These are phyloP conservation scores for Carallia pectinifolia DNA, from an alignment of 345 rosid species.

Conservation along the genomic window DNA sequence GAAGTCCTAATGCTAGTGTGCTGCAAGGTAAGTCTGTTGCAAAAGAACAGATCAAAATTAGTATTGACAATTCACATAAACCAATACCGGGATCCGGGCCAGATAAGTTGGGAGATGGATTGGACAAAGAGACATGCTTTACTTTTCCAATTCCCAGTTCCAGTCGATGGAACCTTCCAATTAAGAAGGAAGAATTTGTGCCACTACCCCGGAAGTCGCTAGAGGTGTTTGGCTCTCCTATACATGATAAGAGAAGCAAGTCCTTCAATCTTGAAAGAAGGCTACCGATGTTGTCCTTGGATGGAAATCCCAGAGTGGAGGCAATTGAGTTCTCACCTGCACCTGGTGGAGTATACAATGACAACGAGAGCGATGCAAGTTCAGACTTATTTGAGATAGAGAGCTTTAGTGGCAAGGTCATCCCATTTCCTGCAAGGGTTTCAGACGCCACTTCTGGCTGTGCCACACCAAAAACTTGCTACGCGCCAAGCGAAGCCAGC, in stretches of 20 bases:
- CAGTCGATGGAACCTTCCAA: slow-evolving; percentile 15
- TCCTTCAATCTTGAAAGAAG: slow-evolving; percentile 38
- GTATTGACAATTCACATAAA: slow-evolving; percentile 10
- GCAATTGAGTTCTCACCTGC: slow-evolving; percentile 26
- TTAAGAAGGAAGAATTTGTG: slow-evolving; percentile 21
- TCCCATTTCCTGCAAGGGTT: slow-evolving; percentile 49
- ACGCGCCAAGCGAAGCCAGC: slow-evolving; percentile 88
- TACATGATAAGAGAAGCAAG: slow-evolving; percentile 32
- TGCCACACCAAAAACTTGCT: slow-evolving; percentile 47
- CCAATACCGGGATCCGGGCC: not conserved
- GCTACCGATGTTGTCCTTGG: slow-evolving; percentile 52
- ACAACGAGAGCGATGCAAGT: slow-evolving; percentile 63
- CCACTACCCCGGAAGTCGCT: slow-evolving; percentile 41
- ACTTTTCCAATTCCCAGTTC: slow-evolving; percentile 32
- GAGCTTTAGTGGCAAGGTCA: slow-evolving; percentile 64
- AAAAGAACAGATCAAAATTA: slow-evolving; percentile 6
- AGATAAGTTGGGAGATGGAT: slow-evolving; percentile 19
- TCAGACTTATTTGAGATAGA: slow-evolving; percentile 88
- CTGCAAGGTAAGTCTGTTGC: slow-evolving; percentile 18
- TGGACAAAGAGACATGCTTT: slow-evolving; percentile 27
- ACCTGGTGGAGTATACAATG: slow-evolving; percentile 28
- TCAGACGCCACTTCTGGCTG: slow-evolving; percentile 52
- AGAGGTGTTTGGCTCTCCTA: slow-evolving; percentile 64
- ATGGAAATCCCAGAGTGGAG: slow-evolving; percentile 34
- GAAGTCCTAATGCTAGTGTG: slow-evolving; percentile 21